Percentiles rank a stretch among this genome's conserved stretches.
Evolutionary conservation across 345 rosid genomes (phyloP).

Genomic region (Sisymbrium irio): DNA sequence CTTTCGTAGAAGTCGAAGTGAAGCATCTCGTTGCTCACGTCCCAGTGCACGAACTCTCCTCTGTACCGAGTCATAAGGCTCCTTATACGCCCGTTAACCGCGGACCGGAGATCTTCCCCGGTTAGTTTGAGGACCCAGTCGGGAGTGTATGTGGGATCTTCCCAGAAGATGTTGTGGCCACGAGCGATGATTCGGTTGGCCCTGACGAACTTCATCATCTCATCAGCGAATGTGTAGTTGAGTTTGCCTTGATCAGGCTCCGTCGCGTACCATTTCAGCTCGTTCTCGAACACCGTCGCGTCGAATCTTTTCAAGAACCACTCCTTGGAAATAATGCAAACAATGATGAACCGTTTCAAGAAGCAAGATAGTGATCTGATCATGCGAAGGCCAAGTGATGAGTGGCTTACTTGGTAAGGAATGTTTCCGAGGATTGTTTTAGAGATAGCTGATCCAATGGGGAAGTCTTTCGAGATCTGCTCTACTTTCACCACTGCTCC

Average conservation of each 20-base stretch:
- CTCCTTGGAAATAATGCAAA: constrained; percentile 34
- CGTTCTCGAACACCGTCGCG: constrained; percentile 84
- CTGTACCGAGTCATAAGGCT: constrained; percentile 76
- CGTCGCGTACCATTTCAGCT: constrained; percentile 90
- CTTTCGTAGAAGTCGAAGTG: constrained; percentile 79
- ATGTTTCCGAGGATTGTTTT: constrained; percentile 63
- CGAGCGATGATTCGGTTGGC: constrained; percentile 56
- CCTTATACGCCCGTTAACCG: constrained; percentile 55
- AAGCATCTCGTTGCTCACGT: constrained; percentile 87
- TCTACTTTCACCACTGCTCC: constrained; percentile 49
- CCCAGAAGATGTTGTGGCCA: constrained; percentile 96
- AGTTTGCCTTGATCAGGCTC: constrained; percentile 62
- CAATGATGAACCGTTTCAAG: neutral
- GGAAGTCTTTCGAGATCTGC: constrained; percentile 77
- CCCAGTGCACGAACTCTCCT: constrained; percentile 80
- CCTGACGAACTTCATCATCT: constrained; percentile 60
- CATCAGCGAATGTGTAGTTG: constrained; percentile 62
- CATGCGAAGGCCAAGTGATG: neutral
- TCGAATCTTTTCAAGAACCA: constrained; percentile 85
- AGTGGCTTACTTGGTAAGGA: constrained; percentile 58
- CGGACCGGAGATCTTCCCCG: constrained; percentile 44
- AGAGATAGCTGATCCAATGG: constrained; percentile 79
- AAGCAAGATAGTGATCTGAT: neutral
- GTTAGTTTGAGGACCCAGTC: constrained; percentile 56
- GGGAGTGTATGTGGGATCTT: constrained; percentile 71